Evolutionary conservation across 306 rosid species (phyloP).

Genomic region (Trifolium fragiferum): DNA sequence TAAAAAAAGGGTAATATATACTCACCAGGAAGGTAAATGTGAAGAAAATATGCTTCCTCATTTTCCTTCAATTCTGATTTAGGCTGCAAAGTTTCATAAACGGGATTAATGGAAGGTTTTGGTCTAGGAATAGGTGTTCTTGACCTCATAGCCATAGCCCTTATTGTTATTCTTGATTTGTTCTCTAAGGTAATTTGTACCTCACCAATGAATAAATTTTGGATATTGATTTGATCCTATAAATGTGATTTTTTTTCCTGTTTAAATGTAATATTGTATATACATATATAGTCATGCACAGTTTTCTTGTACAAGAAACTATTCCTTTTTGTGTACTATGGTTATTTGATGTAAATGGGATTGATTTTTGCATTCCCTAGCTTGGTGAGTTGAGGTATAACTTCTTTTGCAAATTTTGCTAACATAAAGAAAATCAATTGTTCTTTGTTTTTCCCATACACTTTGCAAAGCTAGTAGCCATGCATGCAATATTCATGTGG

Average conservation of each 20-base stretch:
- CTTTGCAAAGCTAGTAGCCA: slow-evolving; percentile 35
- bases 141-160: slow-evolving; percentile 51
- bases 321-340: slow-evolving; percentile 53
- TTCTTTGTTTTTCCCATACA: slow-evolving; percentile 51
- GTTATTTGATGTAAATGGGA: slow-evolving; percentile 40
- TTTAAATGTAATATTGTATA: background rate
- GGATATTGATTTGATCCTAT: background rate
- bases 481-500: slow-evolving; percentile 6
- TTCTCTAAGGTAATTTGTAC: background rate
- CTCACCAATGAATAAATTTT: slow-evolving; percentile 4
- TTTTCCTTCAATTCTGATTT: slow-evolving; percentile 53
- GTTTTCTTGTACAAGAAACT: slow-evolving; percentile 46
- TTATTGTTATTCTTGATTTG: background rate
- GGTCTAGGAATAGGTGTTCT: slow-evolving; percentile 27
- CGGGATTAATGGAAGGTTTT: slow-evolving; percentile 18
- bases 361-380: slow-evolving; percentile 21
- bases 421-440: slow-evolving; percentile 32
- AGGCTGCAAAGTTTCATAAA: slow-evolving; percentile 53
- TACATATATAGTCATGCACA: background rate
- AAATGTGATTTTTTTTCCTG: background rate
- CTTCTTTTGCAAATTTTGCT: slow-evolving; percentile 42
- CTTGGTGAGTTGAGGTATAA: slow-evolving; percentile 37
- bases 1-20: no score
- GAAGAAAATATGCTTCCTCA: slow-evolving; percentile 35
- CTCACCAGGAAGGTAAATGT: slow-evolving; percentile 60